These are phyloP conservation scores for Neurospora africana DNA, from an alignment of 495 filamentous ascomycete genomes.

Conservation along the genomic window DNA sequence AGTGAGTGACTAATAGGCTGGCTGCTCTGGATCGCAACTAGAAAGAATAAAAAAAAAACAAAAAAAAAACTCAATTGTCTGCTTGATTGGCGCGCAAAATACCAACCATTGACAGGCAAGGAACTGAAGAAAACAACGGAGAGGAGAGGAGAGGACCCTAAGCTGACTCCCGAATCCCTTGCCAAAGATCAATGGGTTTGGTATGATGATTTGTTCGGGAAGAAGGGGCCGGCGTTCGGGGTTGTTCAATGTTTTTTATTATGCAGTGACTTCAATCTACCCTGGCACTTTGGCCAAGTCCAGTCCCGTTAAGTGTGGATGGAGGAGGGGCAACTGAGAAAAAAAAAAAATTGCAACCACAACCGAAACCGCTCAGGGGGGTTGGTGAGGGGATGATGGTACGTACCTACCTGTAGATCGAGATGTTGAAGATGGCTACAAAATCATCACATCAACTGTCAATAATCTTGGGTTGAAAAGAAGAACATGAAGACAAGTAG, in stretches of 20 bases:
- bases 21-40: background rate
- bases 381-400: background rate
- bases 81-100: conserved; percentile 14
- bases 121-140: conserved; percentile 3
- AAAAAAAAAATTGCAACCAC: conserved; percentile 17
- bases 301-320: conserved; percentile 10
- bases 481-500: background rate
- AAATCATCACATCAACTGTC: background rate
- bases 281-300: conserved; percentile 9
- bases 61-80: background rate
- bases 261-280: background rate
- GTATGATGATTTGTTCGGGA: conserved; percentile 5
- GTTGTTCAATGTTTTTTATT: conserved; percentile 6
- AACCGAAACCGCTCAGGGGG: conserved; percentile 26
- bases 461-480: background rate
- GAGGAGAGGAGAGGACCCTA: conserved; percentile 11
- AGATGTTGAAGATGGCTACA: background rate
- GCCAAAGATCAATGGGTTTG: conserved; percentile 13
- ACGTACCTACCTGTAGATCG: background rate
- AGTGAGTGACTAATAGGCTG: background rate
- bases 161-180: conserved; percentile 11
- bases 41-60: background rate
- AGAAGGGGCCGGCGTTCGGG: conserved; percentile 4
- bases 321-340: conserved; percentile 19
- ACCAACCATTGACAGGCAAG: conserved; percentile 17